Evolutionary conservation across 352 stramenopile genomes (phyloP).

Genomic region (Globisporangium viniferum): DNA sequence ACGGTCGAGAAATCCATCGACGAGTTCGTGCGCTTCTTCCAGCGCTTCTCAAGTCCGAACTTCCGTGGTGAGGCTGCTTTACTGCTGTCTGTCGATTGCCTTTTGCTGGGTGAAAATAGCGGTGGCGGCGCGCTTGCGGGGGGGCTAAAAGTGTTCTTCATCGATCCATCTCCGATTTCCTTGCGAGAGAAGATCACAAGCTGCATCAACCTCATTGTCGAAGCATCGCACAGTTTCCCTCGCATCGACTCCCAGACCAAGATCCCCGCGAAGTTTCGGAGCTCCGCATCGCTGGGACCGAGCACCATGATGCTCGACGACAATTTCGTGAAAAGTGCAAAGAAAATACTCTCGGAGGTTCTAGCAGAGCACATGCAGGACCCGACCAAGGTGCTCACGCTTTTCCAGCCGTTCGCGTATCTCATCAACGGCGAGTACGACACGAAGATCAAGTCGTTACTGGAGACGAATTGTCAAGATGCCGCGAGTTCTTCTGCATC

Average conservation of each 20-base stretch:
- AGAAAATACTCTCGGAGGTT: constrained; percentile 51
- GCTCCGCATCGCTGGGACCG: constrained; percentile 62
- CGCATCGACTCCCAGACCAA: constrained; percentile 84
- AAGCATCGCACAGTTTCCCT: constrained; percentile 85
- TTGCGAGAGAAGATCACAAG: constrained; percentile 63
- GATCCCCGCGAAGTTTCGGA: constrained; percentile 60
- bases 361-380: constrained; percentile 65
- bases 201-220: constrained; percentile 70
- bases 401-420: constrained; percentile 73
- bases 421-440: constrained; percentile 84
- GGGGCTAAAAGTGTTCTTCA: constrained; percentile 42
- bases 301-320: constrained; percentile 83
- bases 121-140: constrained; percentile 3
- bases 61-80: constrained; percentile 64
- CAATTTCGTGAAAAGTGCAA: constrained; percentile 69
- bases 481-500: not conserved
- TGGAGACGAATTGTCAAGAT: constrained; percentile 34
- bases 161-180: constrained; percentile 51
- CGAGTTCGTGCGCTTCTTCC: constrained; percentile 71
- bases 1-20: constrained; percentile 83
- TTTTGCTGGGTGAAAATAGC: constrained; percentile 9
- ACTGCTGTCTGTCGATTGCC: constrained; percentile 58
- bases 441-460: constrained; percentile 43
- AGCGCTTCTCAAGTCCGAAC: constrained; percentile 47
- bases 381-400: constrained; percentile 58